Base-by-base conservation (phyloP, 2,329 filamentous ascomycete genomes). In the Talaromyces sp. region DNA sequence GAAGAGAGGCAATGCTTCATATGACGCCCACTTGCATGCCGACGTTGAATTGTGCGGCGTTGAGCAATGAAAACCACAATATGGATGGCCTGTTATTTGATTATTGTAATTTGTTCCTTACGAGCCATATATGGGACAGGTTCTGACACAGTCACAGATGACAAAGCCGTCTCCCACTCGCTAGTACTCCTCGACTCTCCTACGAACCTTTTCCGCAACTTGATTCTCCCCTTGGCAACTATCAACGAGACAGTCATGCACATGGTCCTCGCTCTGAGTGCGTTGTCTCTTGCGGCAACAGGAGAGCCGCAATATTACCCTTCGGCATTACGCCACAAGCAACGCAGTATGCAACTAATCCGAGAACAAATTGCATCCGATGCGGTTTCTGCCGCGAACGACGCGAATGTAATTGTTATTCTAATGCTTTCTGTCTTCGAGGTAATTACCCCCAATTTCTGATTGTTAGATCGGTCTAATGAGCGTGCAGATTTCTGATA, bases 391-490 rank as follows among this genome's bases (percentile, higher is more conserved):
- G 64, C 66, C 4, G 66, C 54, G 19, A 66, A 61, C n/a, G 58
- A 68, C 29, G 61, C 65, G n/a, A 68, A 64, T 27, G 31, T 68
- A 3, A 66, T 68, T 59, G 64, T 65, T 15, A 62, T 68, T 49
- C n/a, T 68, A 15, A 58, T 68, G 61, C 61, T 68, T 8, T 68
- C 64, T 29, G 58, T 68, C 13, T 68, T 68, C 58, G 66, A 68
- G 36, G 66, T 66, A 58, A 43, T 15, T 31, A 3, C 27, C 15
- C 15, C 54, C 51, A 13, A 47, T 31, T 17, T 25, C 17, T 36
- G 61, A 27, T 27, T 40, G 7, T 4, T 60, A 15, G 51, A 53
- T 19, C 38, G 45, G 8, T 29, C 62, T n/a, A 54, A 53, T 65
- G 22, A 59, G 19, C 54, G 3, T 8, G 29, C 38, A 68, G 66